Evolutionary conservation across 108 stramenopile genomes (phyloP), one percentile per base, ranked within the genome.

Genomic region (Cyclostephanos tholiformis): DNA sequence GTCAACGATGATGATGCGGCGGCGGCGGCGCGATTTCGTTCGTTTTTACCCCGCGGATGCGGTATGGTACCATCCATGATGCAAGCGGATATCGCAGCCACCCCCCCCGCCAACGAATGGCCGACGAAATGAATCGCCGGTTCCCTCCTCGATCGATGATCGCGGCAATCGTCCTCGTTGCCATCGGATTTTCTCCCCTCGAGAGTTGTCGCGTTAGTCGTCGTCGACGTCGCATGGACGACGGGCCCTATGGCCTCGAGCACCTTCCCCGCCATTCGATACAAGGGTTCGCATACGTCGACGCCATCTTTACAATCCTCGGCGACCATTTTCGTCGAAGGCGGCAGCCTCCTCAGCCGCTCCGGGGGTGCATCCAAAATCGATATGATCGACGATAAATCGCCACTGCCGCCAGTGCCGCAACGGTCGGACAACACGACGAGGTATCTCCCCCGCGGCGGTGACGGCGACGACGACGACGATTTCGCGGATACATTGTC

Each of bases 121-220:
- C 94, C 94, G 25, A 95, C 90, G 80, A 95, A 82, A 59, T 95
- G 94, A 65, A 92, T 78, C 25, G 91, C 94, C 12, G 85, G 74
- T 49, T n/a, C n/a, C n/a, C 63, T 41, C 35, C 17, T 56, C 0
- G 29, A 32, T 66, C 44, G 39, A 56, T 16, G 19, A 48, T 14
- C 38, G 44, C 30, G 39, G 6, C 36, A 48, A 51, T 43, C 59
- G 39, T n/a, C n/a, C n/a, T 66, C 53, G 32, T 61, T 57, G 13
- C 9, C 56, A 25, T 59, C 56, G 39, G 41, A 43, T 17, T 16
- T n/a, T n/a, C n/a, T 19, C 30, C 36, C 66, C 20, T 41, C 27
- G 49, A 27, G 32, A 12, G 30, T 27, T 41, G 19, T 27, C 43
- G 19, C 32, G 43, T 19, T 35, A 22, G 52, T 61, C 49, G 50